Base-by-base conservation (phyloP, 2,329 filamentous ascomycete genomes). In the Cordyceps cicadae region DNA sequence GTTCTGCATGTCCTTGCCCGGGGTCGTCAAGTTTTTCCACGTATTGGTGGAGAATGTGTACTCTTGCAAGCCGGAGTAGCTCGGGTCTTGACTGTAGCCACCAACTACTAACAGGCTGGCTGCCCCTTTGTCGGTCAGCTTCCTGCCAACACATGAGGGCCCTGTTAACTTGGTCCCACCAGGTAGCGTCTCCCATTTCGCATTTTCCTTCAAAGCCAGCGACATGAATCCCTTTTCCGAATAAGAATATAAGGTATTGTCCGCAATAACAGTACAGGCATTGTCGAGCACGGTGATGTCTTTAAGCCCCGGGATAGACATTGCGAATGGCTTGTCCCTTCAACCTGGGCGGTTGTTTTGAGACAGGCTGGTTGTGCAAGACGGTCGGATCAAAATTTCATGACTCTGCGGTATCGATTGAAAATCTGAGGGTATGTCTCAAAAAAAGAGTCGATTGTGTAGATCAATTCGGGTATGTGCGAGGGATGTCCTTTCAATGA, bases 171-270 rank as follows among this genome's bases (percentile, higher is more conserved):
- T 77, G 63, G 87, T 81, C 54, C 90, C 90, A 70, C 81, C 81
- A 0, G 80, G 69, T 66, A 94, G 72, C 65, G 79, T 71, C 64
- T 81, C 77, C 93, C 93, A 97, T 75, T 84, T 75, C 54, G 85
- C 88, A 55, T 88, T 88, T 65, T 85, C 74, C 64, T 82, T 75
- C 64, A 97, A 75, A 14, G 80, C 74, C 65, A 97, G 75, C 9
- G 88, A 88, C 71, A 92, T 84, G 67, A 97, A 92, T 32, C 85
- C 89, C 52, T 83, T 75, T 9, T 85, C 75, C 6, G 90, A 90
- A 72, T 90, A 96, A 51, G 89, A 86, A 76, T 95, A 97, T 58
- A 97, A 84, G 14, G 86, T 91, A 72, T 92, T 87, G 70, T 92
- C 80, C 77, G 90, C 80, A 63, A 97, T 82, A 69, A 88, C 84